Evolutionary conservation across 129 eudicot genomes (phyloP), one percentile per base, ranked within the genome.

Genomic region (Flaveria linearis): DNA sequence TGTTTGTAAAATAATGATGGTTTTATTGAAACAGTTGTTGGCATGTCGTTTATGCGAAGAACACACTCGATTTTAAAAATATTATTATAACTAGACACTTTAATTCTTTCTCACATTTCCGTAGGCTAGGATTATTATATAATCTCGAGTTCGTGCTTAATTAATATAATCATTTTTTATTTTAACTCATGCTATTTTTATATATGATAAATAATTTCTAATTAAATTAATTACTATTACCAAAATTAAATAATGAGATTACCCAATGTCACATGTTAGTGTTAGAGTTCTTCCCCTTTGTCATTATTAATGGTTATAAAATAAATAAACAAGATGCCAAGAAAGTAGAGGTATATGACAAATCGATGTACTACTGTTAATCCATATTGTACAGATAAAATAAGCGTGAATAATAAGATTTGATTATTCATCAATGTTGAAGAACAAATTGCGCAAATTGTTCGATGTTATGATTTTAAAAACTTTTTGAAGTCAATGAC

Each of bases 11-110:
- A 8, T 53, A 61, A 36, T 41, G 30, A 9, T 58, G 61, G 15
- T 55, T 73, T 73, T n/a, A 36, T 41, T 60, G 51, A 53, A 53
- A 23, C 46, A 77, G 62, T 56, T 77, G 69, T 69, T 77, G 70
- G 76, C 81, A 69, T 78, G 82, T 78, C 62, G 76, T 69, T 45
- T 69, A 61, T 69, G 76, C 71, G 55, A 69, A 20, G 23, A 78
- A 69, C 81, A 55, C 49, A 42, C 49, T 11, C 41, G 22, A 67
- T 39, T 66, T 8, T 33, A 68, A 62, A 43, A 25, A 17, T 10
- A 63, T 36, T 22, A 30, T 49, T 23, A 23, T 23, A 69, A 10
- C 23, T 11, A 20, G 62, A 78, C 76, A 69, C 36, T 69, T 47
- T 68, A 57, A 47, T 78, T 69, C 63, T 78, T 36, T 78, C 76